Conservation (phyloP, 2,329 filamentous ascomycete species). For the Diplodia sapinea region DNA sequence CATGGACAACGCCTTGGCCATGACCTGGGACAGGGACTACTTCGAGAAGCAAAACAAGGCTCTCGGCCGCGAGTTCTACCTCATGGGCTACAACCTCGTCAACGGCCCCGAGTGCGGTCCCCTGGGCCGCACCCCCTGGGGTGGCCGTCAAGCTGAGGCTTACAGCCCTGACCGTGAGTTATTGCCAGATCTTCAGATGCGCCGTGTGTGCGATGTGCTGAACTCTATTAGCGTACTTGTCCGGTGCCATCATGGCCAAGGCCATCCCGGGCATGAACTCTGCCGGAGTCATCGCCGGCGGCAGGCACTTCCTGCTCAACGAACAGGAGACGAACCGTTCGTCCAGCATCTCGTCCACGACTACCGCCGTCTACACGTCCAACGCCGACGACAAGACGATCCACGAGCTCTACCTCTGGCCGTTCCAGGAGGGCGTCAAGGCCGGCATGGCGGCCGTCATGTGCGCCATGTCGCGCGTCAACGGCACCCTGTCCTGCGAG, state of each 20-base stretch:
- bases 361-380: conserved; percentile 29
- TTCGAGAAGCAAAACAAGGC: conserved; percentile 35
- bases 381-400: conserved; percentile 39
- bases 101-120: conserved; percentile 33
- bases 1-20: conserved; percentile 36
- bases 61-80: conserved; percentile 35
- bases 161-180: conserved; percentile 26
- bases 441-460: conserved; percentile 42
- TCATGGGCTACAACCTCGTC: conserved; percentile 36
- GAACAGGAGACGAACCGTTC: conserved; percentile 41
- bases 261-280: conserved; percentile 20
- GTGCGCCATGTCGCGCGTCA: conserved; percentile 49
- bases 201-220: neutral
- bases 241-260: conserved; percentile 14
- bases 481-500: conserved; percentile 53
- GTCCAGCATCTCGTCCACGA: conserved; percentile 6
- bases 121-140: conserved; percentile 23
- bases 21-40: conserved; percentile 37
- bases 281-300: conserved; percentile 21
- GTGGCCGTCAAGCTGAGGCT: conserved; percentile 22
- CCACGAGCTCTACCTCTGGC: conserved; percentile 43
- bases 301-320: conserved; percentile 40
- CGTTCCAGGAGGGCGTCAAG: conserved; percentile 41
- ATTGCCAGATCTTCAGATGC: neutral
- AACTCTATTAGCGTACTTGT: conserved; percentile 5